These are phyloP conservation scores for Solioccasus polychromus DNA, from an alignment of 768 basidiomycete species.

Conservation along the genomic window DNA sequence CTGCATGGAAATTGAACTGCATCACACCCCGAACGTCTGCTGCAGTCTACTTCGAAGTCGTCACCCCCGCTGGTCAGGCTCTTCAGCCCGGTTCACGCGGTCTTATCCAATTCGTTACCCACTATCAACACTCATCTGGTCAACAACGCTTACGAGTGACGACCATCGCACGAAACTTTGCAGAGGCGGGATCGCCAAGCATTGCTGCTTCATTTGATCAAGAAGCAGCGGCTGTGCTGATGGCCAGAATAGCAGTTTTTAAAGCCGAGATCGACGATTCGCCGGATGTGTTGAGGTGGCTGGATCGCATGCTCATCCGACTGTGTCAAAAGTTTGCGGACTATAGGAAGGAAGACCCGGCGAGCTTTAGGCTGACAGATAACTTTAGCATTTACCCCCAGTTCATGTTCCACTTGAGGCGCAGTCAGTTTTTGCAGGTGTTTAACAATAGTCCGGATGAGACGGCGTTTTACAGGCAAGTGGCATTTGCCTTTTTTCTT, in stretches of 20 bases:
- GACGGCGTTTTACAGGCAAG: slow-evolving; percentile 94
- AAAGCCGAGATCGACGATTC: slow-evolving; percentile 99
- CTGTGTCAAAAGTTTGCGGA: slow-evolving; percentile 99
- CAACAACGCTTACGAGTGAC: slow-evolving; percentile 95
- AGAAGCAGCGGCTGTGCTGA: slow-evolving; percentile 94
- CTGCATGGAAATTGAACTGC: slow-evolving; percentile 95
- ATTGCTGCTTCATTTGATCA: slow-evolving; percentile 96
- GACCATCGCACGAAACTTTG: slow-evolving; percentile 95
- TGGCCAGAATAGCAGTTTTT: slow-evolving; percentile 98
- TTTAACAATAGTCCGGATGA: slow-evolving; percentile 99
- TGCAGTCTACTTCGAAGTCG: slow-evolving; percentile 97
- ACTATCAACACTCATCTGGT: slow-evolving; percentile 97
- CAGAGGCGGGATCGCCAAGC: slow-evolving; percentile 92
- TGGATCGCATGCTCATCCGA: slow-evolving; percentile 97
- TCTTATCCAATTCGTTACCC: slow-evolving; percentile 96
- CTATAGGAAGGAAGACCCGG: slow-evolving; percentile 96
- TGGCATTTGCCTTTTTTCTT: neutral
- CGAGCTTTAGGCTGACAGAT: slow-evolving; percentile 87
- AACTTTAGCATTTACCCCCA: slow-evolving; percentile 99
- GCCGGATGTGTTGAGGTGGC: slow-evolving; percentile 94
- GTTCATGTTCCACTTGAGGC: slow-evolving; percentile 98
- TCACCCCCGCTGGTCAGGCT: slow-evolving; percentile 93
- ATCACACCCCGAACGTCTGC: slow-evolving; percentile 84
- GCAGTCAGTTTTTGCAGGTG: slow-evolving; percentile 98
- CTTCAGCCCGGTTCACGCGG: slow-evolving; percentile 87